Base-by-base conservation (phyloP, 352 stramenopile species). In the Phytophthora pistaciae region DNA sequence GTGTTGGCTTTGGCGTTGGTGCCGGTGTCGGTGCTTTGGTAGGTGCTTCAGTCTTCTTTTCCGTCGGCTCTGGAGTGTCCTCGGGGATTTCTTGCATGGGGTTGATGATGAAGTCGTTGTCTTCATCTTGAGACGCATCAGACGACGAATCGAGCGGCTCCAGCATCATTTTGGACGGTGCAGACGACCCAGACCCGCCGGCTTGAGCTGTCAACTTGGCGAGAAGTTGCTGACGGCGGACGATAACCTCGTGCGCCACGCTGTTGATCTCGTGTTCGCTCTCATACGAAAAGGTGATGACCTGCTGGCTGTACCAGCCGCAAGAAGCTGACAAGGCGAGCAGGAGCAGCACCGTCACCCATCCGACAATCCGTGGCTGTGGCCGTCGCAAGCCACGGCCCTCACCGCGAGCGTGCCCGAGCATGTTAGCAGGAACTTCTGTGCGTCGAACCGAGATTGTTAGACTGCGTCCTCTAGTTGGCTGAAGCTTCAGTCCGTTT, bases 231-330 rank as follows among this genome's bases (percentile, higher is more conserved):
- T 76, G 69, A 7, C 64, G 69, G 33, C 64, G 64, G 53, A 72
- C n/a, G 16, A 69, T 69, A 4, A 76, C 58, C 29, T 76, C 64
- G 23, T 72, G 69, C 5, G 53, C 68, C 57, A 65, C 69, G 10
- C 56, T 72, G 14, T 58, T 67, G 53, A 54, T 40, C 48, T 64
- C 60, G 31, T 25, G 53, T 40, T 64, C 53, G 13, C 56, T 33
- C 42, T 67, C 50, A 38, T 68, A 53, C 20, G 65, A 69, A 38
- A 67, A 62, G 3, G 18, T 66, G 59, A 66, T 53, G 44, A 54
- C 46, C 20, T 66, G 64, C 40, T 77, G 70, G 25, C 65, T 77
- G 56, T 77, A 77, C 60, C 60, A 77, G 2, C 70, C 70, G 16
- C 70, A 77, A 18, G 55, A 70, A 29, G 59, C 70, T 36, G 70